Evolutionary conservation across 208 protist genomes (phyloP).

Genomic region (Jaenimonas drosophilae): DNA sequence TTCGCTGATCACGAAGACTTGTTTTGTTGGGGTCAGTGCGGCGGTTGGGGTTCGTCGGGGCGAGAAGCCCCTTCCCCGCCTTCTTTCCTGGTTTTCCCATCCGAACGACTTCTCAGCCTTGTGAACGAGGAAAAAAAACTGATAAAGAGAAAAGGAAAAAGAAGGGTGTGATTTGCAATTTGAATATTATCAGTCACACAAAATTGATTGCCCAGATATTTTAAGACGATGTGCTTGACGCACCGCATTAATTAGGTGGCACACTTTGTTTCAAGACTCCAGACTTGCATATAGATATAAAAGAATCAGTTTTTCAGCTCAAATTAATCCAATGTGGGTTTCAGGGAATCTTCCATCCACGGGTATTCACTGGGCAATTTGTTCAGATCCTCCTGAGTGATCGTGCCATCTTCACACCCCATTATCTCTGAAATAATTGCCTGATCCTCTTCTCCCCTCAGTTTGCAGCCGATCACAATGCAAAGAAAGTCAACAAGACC

Average conservation of each 20-base stretch:
- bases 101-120: constrained; percentile 4
- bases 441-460: constrained; percentile 45
- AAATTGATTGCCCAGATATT: background rate
- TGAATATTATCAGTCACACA: background rate
- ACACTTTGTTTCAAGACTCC: background rate
- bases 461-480: constrained; percentile 61
- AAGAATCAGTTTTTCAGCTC: background rate
- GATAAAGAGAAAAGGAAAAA: constrained; percentile 5
- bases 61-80: constrained; percentile 74
- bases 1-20: constrained; percentile 73
- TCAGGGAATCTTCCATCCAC: constrained; percentile 51
- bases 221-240: background rate
- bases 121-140: constrained; percentile 7
- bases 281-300: constrained; percentile 7
- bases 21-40: constrained; percentile 72
- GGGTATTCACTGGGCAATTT: constrained; percentile 30
- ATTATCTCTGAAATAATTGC: constrained; percentile 45
- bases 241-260: background rate
- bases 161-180: constrained; percentile 2
- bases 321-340: constrained; percentile 14
- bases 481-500: constrained; percentile 66
- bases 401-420: constrained; percentile 24
- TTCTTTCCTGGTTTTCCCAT: constrained; percentile 90
- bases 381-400: constrained; percentile 31
- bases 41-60: constrained; percentile 78